These are phyloP conservation scores for Aspergillus sp. DNA, from an alignment of 2,329 filamentous ascomycete species.

Conservation along the genomic window DNA sequence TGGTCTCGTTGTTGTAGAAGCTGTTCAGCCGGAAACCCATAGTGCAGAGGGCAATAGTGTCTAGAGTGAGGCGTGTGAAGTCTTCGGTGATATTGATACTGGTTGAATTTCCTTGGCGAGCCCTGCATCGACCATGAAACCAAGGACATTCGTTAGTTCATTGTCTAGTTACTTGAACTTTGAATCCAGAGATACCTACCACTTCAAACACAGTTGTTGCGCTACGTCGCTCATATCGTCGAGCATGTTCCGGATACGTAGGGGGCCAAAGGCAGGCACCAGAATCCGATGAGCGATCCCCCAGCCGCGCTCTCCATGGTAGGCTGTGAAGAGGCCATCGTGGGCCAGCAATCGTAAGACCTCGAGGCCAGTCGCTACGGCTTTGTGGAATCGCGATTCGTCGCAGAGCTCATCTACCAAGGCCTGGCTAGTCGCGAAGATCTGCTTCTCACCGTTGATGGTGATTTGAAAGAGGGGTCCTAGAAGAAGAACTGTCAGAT, in stretches of 20 bases:
- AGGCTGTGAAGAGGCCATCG: slow-evolving; percentile 66
- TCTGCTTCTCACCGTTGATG: slow-evolving; percentile 48
- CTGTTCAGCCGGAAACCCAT: slow-evolving; percentile 75
- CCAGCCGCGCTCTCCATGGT: slow-evolving; percentile 58
- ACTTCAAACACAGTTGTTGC: slow-evolving; percentile 10
- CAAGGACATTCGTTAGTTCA: too few relatives aligned
- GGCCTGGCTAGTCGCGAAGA: slow-evolving; percentile 55
- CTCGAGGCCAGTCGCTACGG: not conserved
- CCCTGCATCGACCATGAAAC: too few relatives aligned
- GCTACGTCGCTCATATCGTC: slow-evolving; percentile 13
- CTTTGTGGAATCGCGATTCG: slow-evolving; percentile 53
- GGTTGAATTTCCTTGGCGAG: too few relatives aligned
- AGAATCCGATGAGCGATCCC: slow-evolving; percentile 44
- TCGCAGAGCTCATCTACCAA: slow-evolving; percentile 65
- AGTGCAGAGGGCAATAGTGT: slow-evolving; percentile 69
- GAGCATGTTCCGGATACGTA: slow-evolving; percentile 14
- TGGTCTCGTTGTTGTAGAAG: slow-evolving; percentile 63
- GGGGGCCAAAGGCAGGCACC: slow-evolving; percentile 14
- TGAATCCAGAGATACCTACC: slow-evolving; percentile 27
- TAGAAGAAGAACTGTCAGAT: too few relatives aligned
- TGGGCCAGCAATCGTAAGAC: slow-evolving; percentile 28
- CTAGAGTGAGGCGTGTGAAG: slow-evolving; percentile 71
- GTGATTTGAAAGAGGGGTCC: slow-evolving; percentile 62
- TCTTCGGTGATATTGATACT: slow-evolving; percentile 62
- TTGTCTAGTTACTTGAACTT: too few relatives aligned